Conservation (phyloP, 2,329 filamentous ascomycete genomes). For the Aspergillus sclerotialis region DNA sequence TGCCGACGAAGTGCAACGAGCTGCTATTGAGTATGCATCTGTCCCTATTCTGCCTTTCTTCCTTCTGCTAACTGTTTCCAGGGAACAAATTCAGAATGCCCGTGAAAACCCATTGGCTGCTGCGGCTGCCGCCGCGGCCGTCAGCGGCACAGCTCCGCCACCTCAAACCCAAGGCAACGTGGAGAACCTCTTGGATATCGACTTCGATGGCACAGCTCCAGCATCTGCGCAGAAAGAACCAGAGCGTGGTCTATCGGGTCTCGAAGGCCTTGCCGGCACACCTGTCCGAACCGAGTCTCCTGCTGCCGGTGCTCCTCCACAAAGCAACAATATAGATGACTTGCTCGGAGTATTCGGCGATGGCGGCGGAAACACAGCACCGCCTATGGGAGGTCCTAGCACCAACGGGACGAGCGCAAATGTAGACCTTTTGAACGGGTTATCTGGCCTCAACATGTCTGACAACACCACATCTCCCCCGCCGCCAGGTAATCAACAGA, state of each 20-base stretch:
- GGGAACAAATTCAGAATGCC: constrained; percentile 83
- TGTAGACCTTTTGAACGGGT: constrained; percentile 68
- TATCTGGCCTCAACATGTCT: constrained; percentile 71
- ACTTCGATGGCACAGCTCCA: constrained; percentile 87
- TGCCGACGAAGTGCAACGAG: constrained; percentile 87
- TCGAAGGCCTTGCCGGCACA: constrained; percentile 50
- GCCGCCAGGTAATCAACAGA: constrained; percentile 20
- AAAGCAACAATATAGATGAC: constrained; percentile 66
- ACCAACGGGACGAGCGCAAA: constrained; percentile 21
- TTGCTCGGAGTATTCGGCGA: constrained; percentile 65
- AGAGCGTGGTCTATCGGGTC: constrained; percentile 57
- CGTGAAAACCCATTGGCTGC: constrained; percentile 92
- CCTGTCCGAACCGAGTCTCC: constrained; percentile 45
- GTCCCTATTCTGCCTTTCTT: not conserved
- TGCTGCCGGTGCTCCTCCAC: constrained; percentile 26
- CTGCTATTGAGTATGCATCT: constrained; percentile 68
- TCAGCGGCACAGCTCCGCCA: constrained; percentile 47
- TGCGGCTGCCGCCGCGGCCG: constrained; percentile 61
- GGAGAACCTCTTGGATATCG: constrained; percentile 92
- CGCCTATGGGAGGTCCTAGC: constrained; percentile 23
- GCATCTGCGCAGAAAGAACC: constrained; percentile 71
- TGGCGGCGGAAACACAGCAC: constrained; percentile 32
- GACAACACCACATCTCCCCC: constrained; percentile 32
- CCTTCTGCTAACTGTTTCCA: constrained; percentile 20
- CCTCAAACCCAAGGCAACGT: constrained; percentile 63